Evolutionary conservation across 139 green algal genomes (phyloP).

Genomic region (Desmodesmus armatus): DNA sequence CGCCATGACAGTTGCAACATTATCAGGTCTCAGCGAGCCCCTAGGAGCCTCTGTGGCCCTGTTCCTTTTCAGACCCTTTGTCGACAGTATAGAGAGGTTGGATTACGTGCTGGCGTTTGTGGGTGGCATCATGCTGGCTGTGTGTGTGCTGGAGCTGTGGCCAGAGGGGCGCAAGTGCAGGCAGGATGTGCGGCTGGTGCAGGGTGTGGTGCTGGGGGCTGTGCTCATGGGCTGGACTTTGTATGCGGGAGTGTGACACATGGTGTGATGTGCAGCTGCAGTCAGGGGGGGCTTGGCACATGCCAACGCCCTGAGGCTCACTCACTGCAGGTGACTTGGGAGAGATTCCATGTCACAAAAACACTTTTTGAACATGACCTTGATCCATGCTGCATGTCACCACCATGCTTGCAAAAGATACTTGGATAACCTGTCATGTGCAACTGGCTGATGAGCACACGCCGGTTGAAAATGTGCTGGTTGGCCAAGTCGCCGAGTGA

Average conservation of each 20-base stretch:
- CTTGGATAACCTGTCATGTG: no score
- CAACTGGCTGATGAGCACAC: no score
- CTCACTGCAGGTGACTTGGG: no score
- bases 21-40: constrained; percentile 87
- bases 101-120: constrained; percentile 83
- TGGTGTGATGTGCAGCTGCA: no score
- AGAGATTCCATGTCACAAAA: not conserved
- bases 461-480: no score
- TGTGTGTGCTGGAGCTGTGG: constrained; percentile 89
- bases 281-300: no score
- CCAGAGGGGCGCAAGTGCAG: constrained; percentile 84
- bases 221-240: constrained; percentile 86
- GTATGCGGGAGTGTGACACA: constrained; percentile 14
- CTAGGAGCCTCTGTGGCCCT: constrained; percentile 83
- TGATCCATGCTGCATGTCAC: no score
- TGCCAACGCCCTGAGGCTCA: no score
- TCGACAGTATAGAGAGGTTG: constrained; percentile 63
- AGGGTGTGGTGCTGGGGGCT: constrained; percentile 70
- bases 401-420: no score
- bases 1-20: constrained; percentile 78
- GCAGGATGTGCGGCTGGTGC: constrained; percentile 64
- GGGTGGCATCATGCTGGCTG: constrained; percentile 90
- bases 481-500: no score
- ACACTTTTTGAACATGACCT: no score
- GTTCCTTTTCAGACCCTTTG: constrained; percentile 74